Conservation (phyloP, 1,139 yeast species). For the Blastobotrys buckinghamii region DNA sequence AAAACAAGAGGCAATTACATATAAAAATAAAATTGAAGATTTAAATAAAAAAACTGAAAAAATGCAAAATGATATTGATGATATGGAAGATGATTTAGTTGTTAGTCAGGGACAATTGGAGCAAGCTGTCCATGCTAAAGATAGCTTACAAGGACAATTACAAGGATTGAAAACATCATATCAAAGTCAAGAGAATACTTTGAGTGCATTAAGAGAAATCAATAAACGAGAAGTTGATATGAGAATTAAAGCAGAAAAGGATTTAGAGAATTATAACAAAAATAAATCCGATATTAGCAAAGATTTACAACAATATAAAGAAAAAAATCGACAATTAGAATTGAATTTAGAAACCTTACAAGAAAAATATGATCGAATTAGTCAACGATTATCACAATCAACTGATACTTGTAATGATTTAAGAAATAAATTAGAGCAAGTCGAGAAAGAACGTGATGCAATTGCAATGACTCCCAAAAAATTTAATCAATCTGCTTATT, state of each 20-base stretch:
- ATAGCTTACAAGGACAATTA: slow-evolving; percentile 15
- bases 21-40: slow-evolving; percentile 19
- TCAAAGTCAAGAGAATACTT: slow-evolving; percentile 18
- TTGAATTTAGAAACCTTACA: slow-evolving; percentile 15
- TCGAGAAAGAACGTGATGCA: slow-evolving; percentile 11
- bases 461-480: slow-evolving; percentile 7
- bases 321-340: slow-evolving; percentile 10
- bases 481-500: not conserved
- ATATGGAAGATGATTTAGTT: slow-evolving; percentile 20
- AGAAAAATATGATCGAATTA: slow-evolving; percentile 15
- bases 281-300: slow-evolving; percentile 7
- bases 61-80: slow-evolving; percentile 22
- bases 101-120: slow-evolving; percentile 19
- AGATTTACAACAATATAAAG: slow-evolving; percentile 9
- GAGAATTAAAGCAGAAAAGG: slow-evolving; percentile 16
- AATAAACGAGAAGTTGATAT: slow-evolving; percentile 17
- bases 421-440: slow-evolving; percentile 13
- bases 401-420: slow-evolving; percentile 10
- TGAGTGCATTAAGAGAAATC: slow-evolving; percentile 18
- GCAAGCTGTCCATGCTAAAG: slow-evolving; percentile 16
- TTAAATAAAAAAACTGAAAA: slow-evolving; percentile 16
- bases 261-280: slow-evolving; percentile 12
- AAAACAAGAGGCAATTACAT: slow-evolving; percentile 8
- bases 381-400: slow-evolving; percentile 11
- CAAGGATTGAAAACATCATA: slow-evolving; percentile 17